phyloP scores from a whole-genome alignment of 495 filamentous ascomycete species.

The Sporormia fimetaria region DNA sequence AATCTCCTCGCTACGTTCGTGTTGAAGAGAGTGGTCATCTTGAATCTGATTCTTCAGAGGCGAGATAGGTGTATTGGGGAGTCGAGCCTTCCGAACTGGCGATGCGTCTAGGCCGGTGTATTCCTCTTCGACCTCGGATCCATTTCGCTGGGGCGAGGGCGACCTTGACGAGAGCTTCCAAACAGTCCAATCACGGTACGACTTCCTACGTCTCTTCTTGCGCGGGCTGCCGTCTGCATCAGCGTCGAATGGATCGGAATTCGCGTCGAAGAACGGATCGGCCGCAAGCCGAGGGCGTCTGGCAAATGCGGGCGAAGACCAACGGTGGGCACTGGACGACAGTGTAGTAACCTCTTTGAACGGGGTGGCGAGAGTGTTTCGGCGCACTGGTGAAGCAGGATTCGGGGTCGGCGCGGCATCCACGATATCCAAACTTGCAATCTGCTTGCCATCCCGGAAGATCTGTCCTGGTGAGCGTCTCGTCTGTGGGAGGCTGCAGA shows the following conservation, averaged over 20 bases:
- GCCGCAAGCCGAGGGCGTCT: slow-evolving; percentile 52
- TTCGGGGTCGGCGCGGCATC: slow-evolving; percentile 14
- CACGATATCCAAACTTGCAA: slow-evolving; percentile 16
- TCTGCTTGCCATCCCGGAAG: slow-evolving; percentile 5
- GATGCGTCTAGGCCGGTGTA: slow-evolving; percentile 13
- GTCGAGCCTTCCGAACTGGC: slow-evolving; percentile 6
- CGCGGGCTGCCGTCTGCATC: slow-evolving; percentile 50
- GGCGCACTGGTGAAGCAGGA: slow-evolving; percentile 3
- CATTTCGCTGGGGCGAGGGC: slow-evolving; percentile 50
- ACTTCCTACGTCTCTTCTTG: slow-evolving; percentile 56
- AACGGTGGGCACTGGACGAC: slow-evolving; percentile 28
- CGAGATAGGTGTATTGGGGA: slow-evolving; percentile 6
- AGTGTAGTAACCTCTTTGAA: slow-evolving; percentile 24
- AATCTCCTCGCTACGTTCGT: not conserved
- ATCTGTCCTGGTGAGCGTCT: slow-evolving; percentile 9
- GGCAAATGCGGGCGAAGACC: slow-evolving; percentile 66
- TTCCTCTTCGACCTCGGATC: slow-evolving; percentile 24
- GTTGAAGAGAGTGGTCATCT: slow-evolving; percentile 4
- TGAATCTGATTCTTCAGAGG: not conserved
- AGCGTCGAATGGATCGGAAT: slow-evolving; percentile 57
- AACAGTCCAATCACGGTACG: slow-evolving; percentile 51
- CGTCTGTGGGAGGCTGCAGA: not conserved
- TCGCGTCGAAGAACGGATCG: slow-evolving; percentile 45
- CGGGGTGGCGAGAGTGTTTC: not conserved
- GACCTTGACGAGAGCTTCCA: slow-evolving; percentile 64